Evolutionary conservation across 2,329 filamentous ascomycete species (phyloP).

Genomic region (Anisogramma anomala): DNA sequence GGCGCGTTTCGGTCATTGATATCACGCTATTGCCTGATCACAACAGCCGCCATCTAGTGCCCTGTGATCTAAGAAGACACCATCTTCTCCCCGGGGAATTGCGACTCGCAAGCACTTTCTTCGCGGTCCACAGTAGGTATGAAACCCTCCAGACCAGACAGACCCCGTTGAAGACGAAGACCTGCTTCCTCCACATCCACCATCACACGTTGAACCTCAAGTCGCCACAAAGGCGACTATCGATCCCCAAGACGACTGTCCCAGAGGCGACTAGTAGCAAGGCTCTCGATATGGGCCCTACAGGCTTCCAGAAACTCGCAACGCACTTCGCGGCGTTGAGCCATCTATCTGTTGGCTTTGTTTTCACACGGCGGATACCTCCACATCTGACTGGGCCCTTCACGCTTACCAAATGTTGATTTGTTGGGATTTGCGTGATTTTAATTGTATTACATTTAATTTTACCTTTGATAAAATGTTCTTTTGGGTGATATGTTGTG

Average conservation of each 20-base stretch:
- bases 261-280: too few species aligned
- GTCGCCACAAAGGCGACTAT: too few species aligned
- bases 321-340: conserved; percentile 2
- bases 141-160: neutral
- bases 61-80: neutral
- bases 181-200: neutral
- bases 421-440: too few species aligned
- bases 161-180: neutral
- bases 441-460: too few species aligned
- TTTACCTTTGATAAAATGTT: too few species aligned
- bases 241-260: too few species aligned
- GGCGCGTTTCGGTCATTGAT: neutral
- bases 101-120: too few species aligned
- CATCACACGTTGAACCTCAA: neutral
- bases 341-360: conserved; percentile 5
- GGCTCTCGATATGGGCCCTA: neutral
- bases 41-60: neutral
- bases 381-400: conserved; percentile 2
- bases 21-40: neutral
- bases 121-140: conserved; percentile 1
- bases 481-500: too few species aligned
- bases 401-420: too few species aligned
- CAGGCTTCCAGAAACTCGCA: neutral
- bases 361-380: neutral
- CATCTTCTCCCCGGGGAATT: conserved; percentile 1